Percentiles rank a stretch among this genome's conserved stretches.
These are phyloP conservation scores for Phalaenopsis aphrodite DNA, from an alignment of 106 monocot species.

Conservation along the genomic window DNA sequence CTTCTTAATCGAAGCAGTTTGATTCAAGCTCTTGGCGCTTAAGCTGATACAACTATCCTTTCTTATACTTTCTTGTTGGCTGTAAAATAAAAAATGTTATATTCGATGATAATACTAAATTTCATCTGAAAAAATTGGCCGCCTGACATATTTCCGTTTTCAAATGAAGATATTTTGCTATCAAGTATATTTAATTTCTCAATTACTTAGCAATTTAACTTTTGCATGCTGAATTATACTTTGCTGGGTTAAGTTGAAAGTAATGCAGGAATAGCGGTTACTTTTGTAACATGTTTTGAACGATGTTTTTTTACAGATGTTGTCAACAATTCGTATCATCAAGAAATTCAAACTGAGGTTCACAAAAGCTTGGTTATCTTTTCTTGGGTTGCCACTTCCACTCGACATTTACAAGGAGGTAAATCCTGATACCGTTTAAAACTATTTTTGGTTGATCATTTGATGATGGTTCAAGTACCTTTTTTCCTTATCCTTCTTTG, in stretches of 20 bases:
- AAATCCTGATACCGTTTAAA: background rate
- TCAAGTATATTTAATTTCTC: background rate
- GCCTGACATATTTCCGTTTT: background rate
- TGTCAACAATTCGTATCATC: conserved; percentile 22
- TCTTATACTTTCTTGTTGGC: background rate
- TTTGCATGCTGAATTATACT: background rate
- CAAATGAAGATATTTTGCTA: background rate
- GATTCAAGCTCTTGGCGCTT: background rate
- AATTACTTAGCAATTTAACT: background rate
- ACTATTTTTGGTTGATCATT: background rate
- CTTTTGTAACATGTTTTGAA: background rate
- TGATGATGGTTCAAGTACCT: background rate
- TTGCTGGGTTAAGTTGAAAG: conserved; percentile 1
- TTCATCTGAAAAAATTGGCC: background rate
- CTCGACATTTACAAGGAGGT: conserved; percentile 93
- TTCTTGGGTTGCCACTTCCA: conserved; percentile 73
- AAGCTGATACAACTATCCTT: background rate
- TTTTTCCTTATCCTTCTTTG: background rate
- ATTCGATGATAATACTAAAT: background rate
- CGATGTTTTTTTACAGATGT: conserved; percentile 17
- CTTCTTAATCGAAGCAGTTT: background rate
- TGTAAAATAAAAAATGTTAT: background rate
- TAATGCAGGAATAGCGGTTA: background rate
- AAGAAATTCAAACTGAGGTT: conserved; percentile 75
- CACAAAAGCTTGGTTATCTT: conserved; percentile 83